Conservation (phyloP, 2,329 filamentous ascomycete genomes). For the Xylogone sp. region DNA sequence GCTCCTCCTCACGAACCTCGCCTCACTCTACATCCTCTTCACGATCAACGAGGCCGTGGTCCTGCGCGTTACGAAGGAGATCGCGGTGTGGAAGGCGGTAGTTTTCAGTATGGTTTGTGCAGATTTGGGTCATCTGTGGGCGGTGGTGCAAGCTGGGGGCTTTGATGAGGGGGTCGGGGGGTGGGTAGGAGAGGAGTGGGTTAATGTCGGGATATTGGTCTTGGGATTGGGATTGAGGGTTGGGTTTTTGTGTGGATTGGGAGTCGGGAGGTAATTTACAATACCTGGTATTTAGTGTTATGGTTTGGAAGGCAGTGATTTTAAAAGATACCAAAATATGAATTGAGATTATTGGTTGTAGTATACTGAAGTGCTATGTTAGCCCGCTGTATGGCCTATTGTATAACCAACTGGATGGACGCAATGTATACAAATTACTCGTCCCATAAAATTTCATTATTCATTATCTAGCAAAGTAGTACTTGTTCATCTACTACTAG, state of each 20-base stretch:
- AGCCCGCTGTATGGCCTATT: too few species aligned
- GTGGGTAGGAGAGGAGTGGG: constrained; percentile 34
- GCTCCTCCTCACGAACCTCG: constrained; percentile 26
- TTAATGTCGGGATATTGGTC: constrained; percentile 31
- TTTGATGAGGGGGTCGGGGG: constrained; percentile 18
- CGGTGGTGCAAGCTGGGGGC: constrained; percentile 30
- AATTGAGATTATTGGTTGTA: too few species aligned
- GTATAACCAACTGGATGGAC: too few species aligned
- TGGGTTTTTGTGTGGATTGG: constrained; percentile 32
- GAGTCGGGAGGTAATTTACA: too few species aligned
- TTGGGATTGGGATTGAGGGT: constrained; percentile 29
- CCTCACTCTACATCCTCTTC: constrained; percentile 26
- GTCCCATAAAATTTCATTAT: too few species aligned
- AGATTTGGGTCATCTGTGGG: constrained; percentile 30
- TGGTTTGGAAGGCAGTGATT: too few species aligned
- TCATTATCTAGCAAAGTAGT: too few species aligned
- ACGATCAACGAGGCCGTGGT: constrained; percentile 27
- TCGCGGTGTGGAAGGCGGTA: constrained; percentile 24
- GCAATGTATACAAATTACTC: too few species aligned
- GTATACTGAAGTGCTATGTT: too few species aligned
- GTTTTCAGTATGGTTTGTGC: constrained; percentile 19
- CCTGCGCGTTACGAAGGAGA: constrained; percentile 23
- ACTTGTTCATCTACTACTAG: too few species aligned
- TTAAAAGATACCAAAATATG: too few species aligned
- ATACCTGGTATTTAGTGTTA: too few species aligned